A percentile compares a stretch with the other conserved stretches of the same genome.
Conservation (phyloP, 257 asterid species). For the Solanum bulbocastanum region DNA sequence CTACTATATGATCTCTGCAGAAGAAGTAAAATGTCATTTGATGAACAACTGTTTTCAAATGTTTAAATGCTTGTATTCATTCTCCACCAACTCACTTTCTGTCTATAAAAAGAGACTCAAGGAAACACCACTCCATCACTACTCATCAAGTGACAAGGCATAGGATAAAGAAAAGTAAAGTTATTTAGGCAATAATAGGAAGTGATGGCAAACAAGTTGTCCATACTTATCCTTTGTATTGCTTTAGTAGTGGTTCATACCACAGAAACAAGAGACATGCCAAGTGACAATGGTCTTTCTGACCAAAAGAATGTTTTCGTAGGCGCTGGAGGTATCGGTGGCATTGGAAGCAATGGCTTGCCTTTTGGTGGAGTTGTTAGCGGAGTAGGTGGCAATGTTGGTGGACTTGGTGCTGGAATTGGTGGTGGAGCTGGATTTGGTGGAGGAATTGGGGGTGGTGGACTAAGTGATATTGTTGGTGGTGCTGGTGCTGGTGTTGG, state of each 20-base stretch:
- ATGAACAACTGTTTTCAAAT: background rate
- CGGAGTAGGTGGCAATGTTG: conserved; percentile 7
- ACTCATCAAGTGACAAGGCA: background rate
- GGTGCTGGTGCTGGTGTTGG: background rate
- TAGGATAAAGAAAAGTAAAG: background rate
- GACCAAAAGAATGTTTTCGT: conserved; percentile 30
- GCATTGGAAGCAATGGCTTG: background rate
- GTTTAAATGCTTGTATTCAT: background rate
- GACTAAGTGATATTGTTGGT: background rate
- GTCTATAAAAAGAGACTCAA: conserved; percentile 9
- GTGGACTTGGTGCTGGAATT: conserved; percentile 2
- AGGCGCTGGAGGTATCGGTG: background rate
- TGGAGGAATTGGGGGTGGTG: conserved; percentile 3
- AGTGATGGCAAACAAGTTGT: conserved; percentile 15
- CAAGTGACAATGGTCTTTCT: conserved; percentile 13
- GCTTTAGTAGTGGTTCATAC: conserved; percentile 12
- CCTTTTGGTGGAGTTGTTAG: conserved; percentile 3
- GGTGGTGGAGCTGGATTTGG: conserved; percentile 9
- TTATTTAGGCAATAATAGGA: background rate
- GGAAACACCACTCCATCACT: background rate
- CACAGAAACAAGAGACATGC: conserved; percentile 23
- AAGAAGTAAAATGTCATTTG: background rate
- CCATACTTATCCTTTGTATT: conserved; percentile 3
- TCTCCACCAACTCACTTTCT: background rate
- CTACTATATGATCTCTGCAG: background rate